Conservation (phyloP, 2,329 filamentous ascomycete species). For the Arthrobotrys pseudoclavata region DNA sequence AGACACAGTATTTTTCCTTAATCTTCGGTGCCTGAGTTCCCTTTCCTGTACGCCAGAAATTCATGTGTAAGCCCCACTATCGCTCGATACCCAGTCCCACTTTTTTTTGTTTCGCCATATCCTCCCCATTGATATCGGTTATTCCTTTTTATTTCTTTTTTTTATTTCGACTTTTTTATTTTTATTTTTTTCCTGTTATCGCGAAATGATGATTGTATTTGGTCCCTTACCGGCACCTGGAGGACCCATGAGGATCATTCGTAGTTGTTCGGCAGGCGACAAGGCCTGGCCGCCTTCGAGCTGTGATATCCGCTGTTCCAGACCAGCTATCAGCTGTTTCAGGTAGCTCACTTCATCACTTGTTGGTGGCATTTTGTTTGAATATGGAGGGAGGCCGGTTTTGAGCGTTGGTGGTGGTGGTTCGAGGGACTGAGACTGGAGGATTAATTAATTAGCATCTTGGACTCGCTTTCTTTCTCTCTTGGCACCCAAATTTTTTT, state of each 20-base stretch:
- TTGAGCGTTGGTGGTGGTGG: slow-evolving; percentile 7
- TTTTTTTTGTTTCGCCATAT: slow-evolving; percentile 4
- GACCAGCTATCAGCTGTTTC: slow-evolving; percentile 83
- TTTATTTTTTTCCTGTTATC: background rate
- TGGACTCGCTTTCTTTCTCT: background rate
- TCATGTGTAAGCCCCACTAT: slow-evolving; percentile 60
- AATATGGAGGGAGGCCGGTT: slow-evolving; percentile 65
- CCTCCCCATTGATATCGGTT: background rate
- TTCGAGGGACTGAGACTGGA: slow-evolving; percentile 28
- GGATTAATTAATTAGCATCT: slow-evolving; percentile 1
- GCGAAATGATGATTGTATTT: slow-evolving; percentile 5
- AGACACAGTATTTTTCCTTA: slow-evolving; percentile 97
- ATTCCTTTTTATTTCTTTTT: background rate
- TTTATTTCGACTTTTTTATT: background rate
- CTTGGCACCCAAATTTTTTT: background rate
- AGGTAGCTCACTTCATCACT: slow-evolving; percentile 87
- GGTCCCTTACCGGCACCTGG: slow-evolving; percentile 87
- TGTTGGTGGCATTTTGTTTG: slow-evolving; percentile 81
- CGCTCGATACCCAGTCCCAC: slow-evolving; percentile 1
- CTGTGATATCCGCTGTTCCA: slow-evolving; percentile 87
- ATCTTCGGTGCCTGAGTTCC: slow-evolving; percentile 98
- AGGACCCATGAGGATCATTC: slow-evolving; percentile 98
- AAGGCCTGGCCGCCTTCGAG: slow-evolving; percentile 77
- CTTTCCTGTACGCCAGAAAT: slow-evolving; percentile 77
- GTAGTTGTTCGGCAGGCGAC: slow-evolving; percentile 76